phyloP scores from a whole-genome alignment of 164 flowering plant genomes.

The Tetrastigma voinierianum region DNA sequence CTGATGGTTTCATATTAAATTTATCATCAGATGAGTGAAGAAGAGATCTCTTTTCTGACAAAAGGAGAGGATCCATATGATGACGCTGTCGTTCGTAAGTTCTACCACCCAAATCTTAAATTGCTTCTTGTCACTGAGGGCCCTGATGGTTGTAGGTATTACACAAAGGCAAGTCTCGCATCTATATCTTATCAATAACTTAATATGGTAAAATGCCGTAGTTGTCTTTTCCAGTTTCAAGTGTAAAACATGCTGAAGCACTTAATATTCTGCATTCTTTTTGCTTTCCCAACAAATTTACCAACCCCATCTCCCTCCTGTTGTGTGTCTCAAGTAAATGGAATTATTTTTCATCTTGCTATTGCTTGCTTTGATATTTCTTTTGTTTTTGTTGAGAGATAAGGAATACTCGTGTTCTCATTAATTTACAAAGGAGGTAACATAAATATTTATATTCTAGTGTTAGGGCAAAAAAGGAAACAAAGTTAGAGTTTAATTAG shows the following conservation, averaged over 20 bases:
- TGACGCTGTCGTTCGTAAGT: constrained; percentile 77
- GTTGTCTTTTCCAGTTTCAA: no score
- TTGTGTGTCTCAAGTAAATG: no score
- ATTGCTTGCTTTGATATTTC: no score
- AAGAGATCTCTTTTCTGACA: constrained; percentile 82
- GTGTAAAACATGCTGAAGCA: no score
- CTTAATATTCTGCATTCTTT: not conserved
- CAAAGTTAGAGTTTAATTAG: no score
- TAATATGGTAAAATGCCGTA: not conserved
- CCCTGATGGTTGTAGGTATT: constrained; percentile 90
- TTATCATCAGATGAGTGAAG: constrained; percentile 70
- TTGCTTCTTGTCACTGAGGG: constrained; percentile 95
- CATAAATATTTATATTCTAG: no score
- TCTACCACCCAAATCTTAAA: constrained; percentile 81
- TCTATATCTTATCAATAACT: no score
- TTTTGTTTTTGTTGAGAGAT: not conserved
- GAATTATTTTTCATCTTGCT: no score
- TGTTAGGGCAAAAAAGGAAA: no score
- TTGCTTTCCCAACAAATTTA: not conserved
- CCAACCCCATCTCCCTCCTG: no score
- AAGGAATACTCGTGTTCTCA: no score
- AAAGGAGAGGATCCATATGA: constrained; percentile 88
- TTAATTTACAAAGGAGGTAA: no score
- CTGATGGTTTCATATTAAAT: constrained; percentile 6
- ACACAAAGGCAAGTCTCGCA: constrained; percentile 65